Base-by-base conservation (phyloP, 106 monocot genomes). In the Dendrobium nobile region DNA sequence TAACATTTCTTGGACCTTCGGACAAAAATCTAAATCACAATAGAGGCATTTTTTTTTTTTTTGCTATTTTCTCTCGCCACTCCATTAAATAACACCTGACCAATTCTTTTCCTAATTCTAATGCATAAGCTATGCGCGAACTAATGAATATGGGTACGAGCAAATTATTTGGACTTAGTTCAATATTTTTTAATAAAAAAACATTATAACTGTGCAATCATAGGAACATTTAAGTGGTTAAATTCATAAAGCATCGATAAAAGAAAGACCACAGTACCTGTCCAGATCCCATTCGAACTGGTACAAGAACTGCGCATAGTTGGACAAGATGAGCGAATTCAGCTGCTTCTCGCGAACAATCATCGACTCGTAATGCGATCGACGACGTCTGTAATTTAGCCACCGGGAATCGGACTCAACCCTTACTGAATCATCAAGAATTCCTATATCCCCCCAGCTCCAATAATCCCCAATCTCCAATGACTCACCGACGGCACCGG, bases 251-350 rank as follows among this genome's bases (percentile, higher is more conserved):
- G 18, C 37, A 26, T 41, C 15, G 41, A 73, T 18, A 19, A 37
- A 37, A 74, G 74, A 41, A 74, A 74, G 19, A 6, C 13, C 13
- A 9, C 11, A 18, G 73, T 80, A 92, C 95, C 95, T 95, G 51
- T 95, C 88, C 27, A 79, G 47, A 81, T 95, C 95, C 11, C 85
- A 83, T 68, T 87, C 87, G 75, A 82, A 82, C 42, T 83, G 67
- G 61, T 89, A 95, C 17, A 95, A 83, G 79, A 95, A 84, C 83
- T 95, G 95, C 0, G 92, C 95, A 77, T 95, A 95, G 75, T 95
- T 95, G 51, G 85, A 88, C 41, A 95, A 89, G 68, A 95, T 74
- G 73, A 92, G 61, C 8, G 94, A 91, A 79, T 78, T 88, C 7
- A 42, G 31, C 51, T 18, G 22, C 41, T 82, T 78, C 42, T 79